Conservation (phyloP, 495 filamentous ascomycete genomes). For the Cudoniella acicularis region DNA sequence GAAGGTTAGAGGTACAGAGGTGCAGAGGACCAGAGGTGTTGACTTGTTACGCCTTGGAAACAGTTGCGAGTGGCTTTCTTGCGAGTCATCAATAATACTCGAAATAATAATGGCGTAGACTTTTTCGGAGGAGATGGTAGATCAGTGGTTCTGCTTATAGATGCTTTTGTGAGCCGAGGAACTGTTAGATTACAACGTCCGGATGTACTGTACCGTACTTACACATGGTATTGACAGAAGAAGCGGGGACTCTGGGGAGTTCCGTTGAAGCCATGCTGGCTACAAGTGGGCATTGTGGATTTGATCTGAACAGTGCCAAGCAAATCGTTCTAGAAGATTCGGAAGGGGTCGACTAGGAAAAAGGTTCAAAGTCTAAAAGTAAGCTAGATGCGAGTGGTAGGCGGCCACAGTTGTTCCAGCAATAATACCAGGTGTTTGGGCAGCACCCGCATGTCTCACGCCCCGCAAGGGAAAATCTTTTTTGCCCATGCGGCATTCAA, state of each 20-base stretch:
- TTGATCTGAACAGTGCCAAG: not conserved
- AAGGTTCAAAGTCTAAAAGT: not conserved
- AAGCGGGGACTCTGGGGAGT: not conserved
- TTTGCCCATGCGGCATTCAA: no score
- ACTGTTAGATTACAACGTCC: no score
- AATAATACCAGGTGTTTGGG: no score
- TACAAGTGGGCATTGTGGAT: not conserved
- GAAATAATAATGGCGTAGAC: not conserved
- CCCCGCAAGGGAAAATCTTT: no score
- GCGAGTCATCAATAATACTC: not conserved
- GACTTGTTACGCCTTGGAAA: not conserved
- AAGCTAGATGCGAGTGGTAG: no score
- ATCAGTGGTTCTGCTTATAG: not conserved
- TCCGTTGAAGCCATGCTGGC: not conserved
- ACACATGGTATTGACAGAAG: not conserved
- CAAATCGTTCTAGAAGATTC: not conserved
- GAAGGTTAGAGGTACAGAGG: no score
- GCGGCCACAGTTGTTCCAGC: no score
- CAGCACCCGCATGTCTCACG: no score
- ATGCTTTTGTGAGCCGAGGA: not conserved
- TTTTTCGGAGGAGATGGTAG: no score
- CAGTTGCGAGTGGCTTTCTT: not conserved
- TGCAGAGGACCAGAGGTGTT: no score
- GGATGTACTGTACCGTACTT: no score
- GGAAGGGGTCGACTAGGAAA: not conserved